Evolutionary conservation across 1,284 basidiomycete species (phyloP).

Genomic region (Grifola frondosa): DNA sequence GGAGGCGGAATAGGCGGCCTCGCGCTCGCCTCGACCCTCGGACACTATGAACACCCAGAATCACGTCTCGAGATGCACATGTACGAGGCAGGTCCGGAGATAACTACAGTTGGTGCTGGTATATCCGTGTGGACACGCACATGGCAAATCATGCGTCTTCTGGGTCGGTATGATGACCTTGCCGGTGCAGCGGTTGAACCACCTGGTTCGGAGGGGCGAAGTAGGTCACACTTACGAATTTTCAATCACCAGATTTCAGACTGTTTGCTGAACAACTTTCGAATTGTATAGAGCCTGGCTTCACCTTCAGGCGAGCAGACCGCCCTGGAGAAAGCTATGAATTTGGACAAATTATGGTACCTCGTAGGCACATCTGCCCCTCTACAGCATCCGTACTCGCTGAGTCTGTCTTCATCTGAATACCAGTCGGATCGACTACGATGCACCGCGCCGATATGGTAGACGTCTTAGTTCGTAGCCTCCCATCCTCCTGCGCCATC

Average conservation of each 20-base stretch:
- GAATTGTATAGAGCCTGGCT: conserved; percentile 12
- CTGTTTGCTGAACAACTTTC: neutral
- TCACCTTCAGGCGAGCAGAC: conserved; percentile 22
- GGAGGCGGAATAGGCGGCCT: conserved; percentile 41
- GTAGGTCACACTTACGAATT: conserved; percentile 5
- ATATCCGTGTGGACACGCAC: conserved; percentile 41
- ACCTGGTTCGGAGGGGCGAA: conserved; percentile 4
- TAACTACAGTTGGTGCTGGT: conserved; percentile 37
- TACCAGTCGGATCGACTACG: conserved; percentile 33
- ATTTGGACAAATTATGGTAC: conserved; percentile 14
- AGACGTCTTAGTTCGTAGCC: conserved; percentile 29
- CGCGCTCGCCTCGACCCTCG: conserved; percentile 36
- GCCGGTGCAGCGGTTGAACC: conserved; percentile 23
- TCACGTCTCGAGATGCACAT: conserved; percentile 32
- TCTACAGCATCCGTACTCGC: neutral
- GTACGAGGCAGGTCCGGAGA: conserved; percentile 36
- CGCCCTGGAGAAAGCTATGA: conserved; percentile 14
- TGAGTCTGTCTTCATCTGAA: neutral
- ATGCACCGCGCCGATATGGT: conserved; percentile 35
- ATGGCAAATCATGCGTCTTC: conserved; percentile 35
- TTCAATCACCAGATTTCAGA: conserved; percentile 15
- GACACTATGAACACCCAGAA: conserved; percentile 23
- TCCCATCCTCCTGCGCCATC: conserved; percentile 32
- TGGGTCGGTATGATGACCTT: conserved; percentile 35
- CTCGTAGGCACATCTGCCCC: conserved; percentile 6